phyloP scores from a whole-genome alignment of 2,329 filamentous ascomycete species.

The Camillea tinctor region DNA sequence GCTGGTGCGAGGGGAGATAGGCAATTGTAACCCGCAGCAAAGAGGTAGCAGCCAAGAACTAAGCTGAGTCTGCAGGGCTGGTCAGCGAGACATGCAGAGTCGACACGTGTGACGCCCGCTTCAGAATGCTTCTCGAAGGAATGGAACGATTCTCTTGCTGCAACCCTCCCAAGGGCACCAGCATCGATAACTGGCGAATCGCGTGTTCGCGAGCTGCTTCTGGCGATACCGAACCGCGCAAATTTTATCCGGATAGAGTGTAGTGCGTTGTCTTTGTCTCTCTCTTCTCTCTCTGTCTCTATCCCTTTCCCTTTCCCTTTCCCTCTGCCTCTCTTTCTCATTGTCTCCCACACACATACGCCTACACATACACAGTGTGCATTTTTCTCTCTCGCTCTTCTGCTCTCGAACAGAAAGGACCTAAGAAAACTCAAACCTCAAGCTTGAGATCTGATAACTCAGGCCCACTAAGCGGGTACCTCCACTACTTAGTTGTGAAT shows the following conservation, averaged over 20 bases:
- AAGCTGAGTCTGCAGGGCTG: constrained; percentile 22
- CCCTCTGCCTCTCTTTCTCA: no score
- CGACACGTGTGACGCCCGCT: constrained; percentile 23
- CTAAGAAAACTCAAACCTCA: no score
- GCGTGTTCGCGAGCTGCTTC: neutral
- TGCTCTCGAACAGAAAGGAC: neutral
- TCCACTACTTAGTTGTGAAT: neutral
- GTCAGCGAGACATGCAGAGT: constrained; percentile 26
- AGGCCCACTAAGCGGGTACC: no score
- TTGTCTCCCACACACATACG: no score
- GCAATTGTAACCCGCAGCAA: neutral
- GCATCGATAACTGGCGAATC: constrained; percentile 5
- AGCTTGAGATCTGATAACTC: no score
- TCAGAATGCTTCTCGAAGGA: constrained; percentile 30
- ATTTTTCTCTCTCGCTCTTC: neutral
- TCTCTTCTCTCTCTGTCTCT: no score
- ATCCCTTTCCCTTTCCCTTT: no score
- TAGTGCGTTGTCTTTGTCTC: no score
- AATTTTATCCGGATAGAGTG: neutral
- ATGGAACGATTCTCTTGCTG: constrained; percentile 11
- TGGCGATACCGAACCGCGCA: neutral
- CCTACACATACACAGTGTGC: no score
- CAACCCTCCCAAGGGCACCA: constrained; percentile 21
- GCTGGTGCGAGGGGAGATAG: neutral
- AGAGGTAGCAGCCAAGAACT: constrained; percentile 13